phyloP scores from a whole-genome alignment of 2,329 filamentous ascomycete species.

The Talaromyces sp. region DNA sequence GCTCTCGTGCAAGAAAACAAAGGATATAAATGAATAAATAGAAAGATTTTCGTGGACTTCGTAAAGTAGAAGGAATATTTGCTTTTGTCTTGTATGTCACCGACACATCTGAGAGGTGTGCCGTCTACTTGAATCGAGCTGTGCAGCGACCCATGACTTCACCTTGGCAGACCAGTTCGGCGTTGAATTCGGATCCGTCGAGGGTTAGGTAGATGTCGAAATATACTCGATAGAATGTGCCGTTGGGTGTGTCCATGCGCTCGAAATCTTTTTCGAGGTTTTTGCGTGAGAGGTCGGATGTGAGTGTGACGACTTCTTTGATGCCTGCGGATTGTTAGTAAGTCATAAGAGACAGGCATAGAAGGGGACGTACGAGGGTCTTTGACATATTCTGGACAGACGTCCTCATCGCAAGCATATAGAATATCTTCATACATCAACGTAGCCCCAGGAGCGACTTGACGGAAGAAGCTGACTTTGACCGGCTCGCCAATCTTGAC shows the following conservation, averaged over 20 bases:
- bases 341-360: too few relatives aligned
- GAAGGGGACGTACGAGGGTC: conserved; percentile 76
- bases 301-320: conserved; percentile 97
- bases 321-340: conserved; percentile 62
- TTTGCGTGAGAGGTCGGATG: conserved; percentile 93
- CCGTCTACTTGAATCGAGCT: conserved; percentile 69
- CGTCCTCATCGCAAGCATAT: conserved; percentile 96
- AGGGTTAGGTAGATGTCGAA: conserved; percentile 80
- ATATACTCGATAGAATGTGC: conserved; percentile 82
- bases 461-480: conserved; percentile 97
- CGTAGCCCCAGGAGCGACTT: conserved; percentile 93
- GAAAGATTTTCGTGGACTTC: conserved; percentile 13
- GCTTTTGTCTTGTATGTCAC: neutral
- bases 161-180: conserved; percentile 97
- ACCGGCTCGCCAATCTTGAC: conserved; percentile 99
- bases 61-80: neutral
- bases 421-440: conserved; percentile 99
- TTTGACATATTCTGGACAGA: conserved; percentile 97
- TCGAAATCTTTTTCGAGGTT: conserved; percentile 99
- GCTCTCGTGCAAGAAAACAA: neutral
- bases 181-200: conserved; percentile 96
- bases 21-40: conserved; percentile 14
- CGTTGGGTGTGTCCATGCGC: conserved; percentile 97
- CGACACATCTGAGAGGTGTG: neutral
- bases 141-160: conserved; percentile 98